Evolutionary conservation across 352 stramenopile species (phyloP), one percentile per base, ranked within the genome.

Genomic region (Discostella stelligera): DNA sequence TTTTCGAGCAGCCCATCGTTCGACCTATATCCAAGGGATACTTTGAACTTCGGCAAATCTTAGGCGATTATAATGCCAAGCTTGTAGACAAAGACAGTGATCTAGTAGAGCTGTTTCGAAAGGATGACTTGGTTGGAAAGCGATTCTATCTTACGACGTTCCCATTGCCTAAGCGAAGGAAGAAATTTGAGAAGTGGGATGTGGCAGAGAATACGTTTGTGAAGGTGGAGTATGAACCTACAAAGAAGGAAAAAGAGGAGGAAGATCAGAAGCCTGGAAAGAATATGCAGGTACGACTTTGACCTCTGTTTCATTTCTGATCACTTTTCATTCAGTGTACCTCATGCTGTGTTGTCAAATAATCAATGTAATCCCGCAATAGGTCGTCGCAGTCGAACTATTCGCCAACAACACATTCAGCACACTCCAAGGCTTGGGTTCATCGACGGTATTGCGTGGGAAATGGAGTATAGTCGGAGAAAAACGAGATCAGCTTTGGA

Each of bases 1-100:
- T 92, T 59, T 92, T 92, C 71, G 86, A 92, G 30, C 69, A 83
- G 39, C 86, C 84, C n/a, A 92, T 92, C 23, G 78, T 82, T 64
- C 62, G 74, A 30, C 78, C 86, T 41, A 69, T 63, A 61, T 50
- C 46, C 13, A 85, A 70, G 16, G 86, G 83, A 54, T 79, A 67
- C 7, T 89, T 91, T 77, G 62, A 83, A 52, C 68, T 89, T 13
- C 70, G 73, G 61, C 85, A 89, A 76, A 75, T 90, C 20, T 59
- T 87, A 20, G 82, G 79, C 39, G 74, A 79, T 32, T 66, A 85
- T 13, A 90, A 88, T 67, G 71, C 80, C 14, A 81, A 76, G 55
- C 44, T 74, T 50, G 10, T 53, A 50, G 56, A 83, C 13, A 32
- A 83, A 2, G 59, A 75, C 30, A 77, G 84, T n/a, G 76, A 82